Conservation (phyloP, 2,329 filamentous ascomycete species). For the Colletotrichum chlorophyti region DNA sequence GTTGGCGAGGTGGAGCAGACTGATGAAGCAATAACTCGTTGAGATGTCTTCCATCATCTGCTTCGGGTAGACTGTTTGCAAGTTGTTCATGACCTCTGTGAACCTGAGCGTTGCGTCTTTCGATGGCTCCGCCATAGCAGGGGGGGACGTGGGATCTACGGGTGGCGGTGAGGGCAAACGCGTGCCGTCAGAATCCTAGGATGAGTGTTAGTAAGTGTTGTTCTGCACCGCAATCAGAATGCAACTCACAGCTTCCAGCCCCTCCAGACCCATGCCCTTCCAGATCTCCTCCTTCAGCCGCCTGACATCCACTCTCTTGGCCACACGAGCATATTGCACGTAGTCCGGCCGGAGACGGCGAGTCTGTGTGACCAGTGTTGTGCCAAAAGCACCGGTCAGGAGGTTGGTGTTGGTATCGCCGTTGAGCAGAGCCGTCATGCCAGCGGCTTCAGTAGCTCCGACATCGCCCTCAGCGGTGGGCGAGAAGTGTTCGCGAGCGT, state of each 20-base stretch:
- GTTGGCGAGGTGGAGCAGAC: slow-evolving; percentile 87
- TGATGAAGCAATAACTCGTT: slow-evolving; percentile 93
- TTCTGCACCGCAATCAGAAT: neutral
- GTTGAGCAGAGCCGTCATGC: slow-evolving; percentile 56
- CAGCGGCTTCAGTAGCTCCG: slow-evolving; percentile 53
- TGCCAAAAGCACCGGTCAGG: slow-evolving; percentile 63
- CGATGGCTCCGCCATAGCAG: slow-evolving; percentile 36
- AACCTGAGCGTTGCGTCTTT: slow-evolving; percentile 75
- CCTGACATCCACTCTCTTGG: slow-evolving; percentile 75
- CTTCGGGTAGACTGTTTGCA: slow-evolving; percentile 86
- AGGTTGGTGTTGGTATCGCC: slow-evolving; percentile 56
- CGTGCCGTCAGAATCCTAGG: slow-evolving; percentile 24
- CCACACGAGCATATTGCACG: slow-evolving; percentile 73
- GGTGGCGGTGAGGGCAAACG: slow-evolving; percentile 39
- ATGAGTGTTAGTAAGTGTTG: neutral
- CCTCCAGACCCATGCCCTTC: slow-evolving; percentile 68
- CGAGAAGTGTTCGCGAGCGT: slow-evolving; percentile 81
- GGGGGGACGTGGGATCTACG: slow-evolving; percentile 38
- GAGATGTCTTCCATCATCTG: slow-evolving; percentile 92
- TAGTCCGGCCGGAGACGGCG: slow-evolving; percentile 70
- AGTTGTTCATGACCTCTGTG: slow-evolving; percentile 87
- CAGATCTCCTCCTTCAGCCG: slow-evolving; percentile 74
- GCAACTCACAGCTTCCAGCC: slow-evolving; percentile 51
- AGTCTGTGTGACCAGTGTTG: slow-evolving; percentile 70
- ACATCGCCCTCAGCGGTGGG: slow-evolving; percentile 63